A percentile compares a stretch with the other conserved stretches of the same genome.
phyloP scores from a whole-genome alignment of 129 eudicot genomes.

The Deinandra increscens region DNA sequence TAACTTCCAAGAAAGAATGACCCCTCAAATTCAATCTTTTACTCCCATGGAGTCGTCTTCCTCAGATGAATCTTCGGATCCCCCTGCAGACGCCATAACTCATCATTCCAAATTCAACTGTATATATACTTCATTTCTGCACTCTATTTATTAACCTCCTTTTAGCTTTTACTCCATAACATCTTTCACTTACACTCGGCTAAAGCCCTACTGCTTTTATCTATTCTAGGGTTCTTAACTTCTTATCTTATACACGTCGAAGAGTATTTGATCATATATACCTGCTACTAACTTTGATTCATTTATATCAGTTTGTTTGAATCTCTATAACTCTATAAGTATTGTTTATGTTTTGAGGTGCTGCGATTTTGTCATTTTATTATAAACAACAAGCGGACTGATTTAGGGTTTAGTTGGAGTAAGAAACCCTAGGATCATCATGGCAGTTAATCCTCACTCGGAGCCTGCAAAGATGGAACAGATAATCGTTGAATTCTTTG shows the following conservation, averaged over 20 bases:
- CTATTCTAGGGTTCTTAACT: conserved; percentile 27
- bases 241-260: conserved; percentile 12
- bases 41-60: conserved; percentile 28
- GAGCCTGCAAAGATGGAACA: conserved; percentile 84
- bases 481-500: conserved; percentile 75
- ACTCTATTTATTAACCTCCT: background rate
- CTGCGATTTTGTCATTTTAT: background rate
- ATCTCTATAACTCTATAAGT: background rate
- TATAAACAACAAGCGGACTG: background rate
- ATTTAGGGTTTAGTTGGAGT: background rate
- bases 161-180: background rate
- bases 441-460: conserved; percentile 49
- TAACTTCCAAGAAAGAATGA: conserved; percentile 25
- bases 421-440: conserved; percentile 1
- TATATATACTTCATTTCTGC: background rate
- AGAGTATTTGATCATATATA: conserved; percentile 20
- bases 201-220: conserved; percentile 15
- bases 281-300: conserved; percentile 25
- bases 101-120: background rate
- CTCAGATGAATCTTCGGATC: conserved; percentile 30
- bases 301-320: conserved; percentile 13
- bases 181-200: background rate
- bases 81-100: conserved; percentile 18
- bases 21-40: conserved; percentile 30
- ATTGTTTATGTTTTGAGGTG: background rate